A percentile compares a stretch with the other conserved stretches of the same genome.
Evolutionary conservation across 2,329 filamentous ascomycete genomes (phyloP).

Genomic region (Delphinella strobiligena): DNA sequence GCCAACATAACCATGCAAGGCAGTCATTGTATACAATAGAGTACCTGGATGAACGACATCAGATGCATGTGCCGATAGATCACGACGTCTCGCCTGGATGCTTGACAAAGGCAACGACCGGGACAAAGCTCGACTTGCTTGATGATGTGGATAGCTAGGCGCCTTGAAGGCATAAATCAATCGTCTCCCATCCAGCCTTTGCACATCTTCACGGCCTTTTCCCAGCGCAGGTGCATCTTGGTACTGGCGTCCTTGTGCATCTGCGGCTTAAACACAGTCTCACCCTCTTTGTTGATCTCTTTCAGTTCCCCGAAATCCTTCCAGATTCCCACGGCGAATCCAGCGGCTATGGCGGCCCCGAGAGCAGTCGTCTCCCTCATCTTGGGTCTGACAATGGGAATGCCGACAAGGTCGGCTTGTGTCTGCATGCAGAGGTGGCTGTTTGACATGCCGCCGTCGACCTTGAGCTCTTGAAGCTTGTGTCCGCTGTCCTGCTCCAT

Average conservation of each 20-base stretch:
- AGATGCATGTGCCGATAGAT: too few species aligned
- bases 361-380: conserved; percentile 89
- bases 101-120: too few species aligned
- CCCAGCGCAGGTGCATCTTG: conserved; percentile 59
- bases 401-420: conserved; percentile 75
- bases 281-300: conserved; percentile 57
- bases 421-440: conserved; percentile 85
- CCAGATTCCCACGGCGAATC: conserved; percentile 74
- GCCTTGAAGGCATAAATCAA: neutral
- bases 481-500: conserved; percentile 81
- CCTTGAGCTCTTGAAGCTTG: conserved; percentile 60
- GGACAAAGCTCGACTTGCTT: too few species aligned
- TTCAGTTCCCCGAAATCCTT: conserved; percentile 60
- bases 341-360: conserved; percentile 78
- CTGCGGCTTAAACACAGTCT: conserved; percentile 57
- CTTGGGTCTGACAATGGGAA: conserved; percentile 68
- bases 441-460: conserved; percentile 83
- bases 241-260: conserved; percentile 46
- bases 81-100: too few species aligned
- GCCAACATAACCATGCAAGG: too few species aligned
- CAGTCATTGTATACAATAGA: too few species aligned
- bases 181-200: conserved; percentile 53
- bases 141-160: too few species aligned
- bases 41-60: too few species aligned
- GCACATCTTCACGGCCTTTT: conserved; percentile 68